Conservation (phyloP, 192 early-diverging fungal species). For the Polychytrium aggregatum region DNA sequence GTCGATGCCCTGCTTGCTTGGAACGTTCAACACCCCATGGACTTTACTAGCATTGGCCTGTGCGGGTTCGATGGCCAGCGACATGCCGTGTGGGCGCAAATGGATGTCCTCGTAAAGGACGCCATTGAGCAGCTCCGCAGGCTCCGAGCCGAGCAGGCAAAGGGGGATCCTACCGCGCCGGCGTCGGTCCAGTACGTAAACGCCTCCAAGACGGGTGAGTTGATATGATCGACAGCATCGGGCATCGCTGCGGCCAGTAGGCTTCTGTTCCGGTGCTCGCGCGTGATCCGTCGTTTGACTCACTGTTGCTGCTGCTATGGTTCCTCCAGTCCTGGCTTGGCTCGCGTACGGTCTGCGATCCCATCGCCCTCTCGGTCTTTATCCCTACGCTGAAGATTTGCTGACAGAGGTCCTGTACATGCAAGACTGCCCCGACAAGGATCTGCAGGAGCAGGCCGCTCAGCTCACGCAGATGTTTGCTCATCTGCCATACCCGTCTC, state of each 20-base stretch:
- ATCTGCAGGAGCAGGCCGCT: slow-evolving; percentile 50
- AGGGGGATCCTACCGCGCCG: background rate
- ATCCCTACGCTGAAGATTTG: slow-evolving; percentile 37
- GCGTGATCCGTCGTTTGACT: no score
- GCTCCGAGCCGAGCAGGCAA: background rate
- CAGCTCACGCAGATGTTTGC: slow-evolving; percentile 37
- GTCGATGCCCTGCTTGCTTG: slow-evolving; percentile 10
- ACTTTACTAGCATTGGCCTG: no score
- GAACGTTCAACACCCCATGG: background rate
- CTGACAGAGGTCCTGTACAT: slow-evolving; percentile 52
- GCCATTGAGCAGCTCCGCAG: background rate
- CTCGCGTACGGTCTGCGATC: slow-evolving; percentile 40
- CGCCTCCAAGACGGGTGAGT: background rate
- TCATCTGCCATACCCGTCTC: slow-evolving; percentile 37
- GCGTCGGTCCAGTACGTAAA: background rate
- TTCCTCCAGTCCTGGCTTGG: slow-evolving; percentile 52
- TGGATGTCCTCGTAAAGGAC: no score
- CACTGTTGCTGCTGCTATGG: no score
- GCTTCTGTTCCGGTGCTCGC: no score
- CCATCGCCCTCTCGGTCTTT: slow-evolving; percentile 41
- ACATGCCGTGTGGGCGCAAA: no score
- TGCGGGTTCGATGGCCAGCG: no score
- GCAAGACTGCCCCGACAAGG: slow-evolving; percentile 63
- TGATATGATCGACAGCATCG: background rate
- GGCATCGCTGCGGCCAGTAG: no score